A percentile compares a stretch with the other conserved stretches of the same genome.
phyloP scores from a whole-genome alignment of 2,329 filamentous ascomycete genomes.

The Paecilomyces formosus region DNA sequence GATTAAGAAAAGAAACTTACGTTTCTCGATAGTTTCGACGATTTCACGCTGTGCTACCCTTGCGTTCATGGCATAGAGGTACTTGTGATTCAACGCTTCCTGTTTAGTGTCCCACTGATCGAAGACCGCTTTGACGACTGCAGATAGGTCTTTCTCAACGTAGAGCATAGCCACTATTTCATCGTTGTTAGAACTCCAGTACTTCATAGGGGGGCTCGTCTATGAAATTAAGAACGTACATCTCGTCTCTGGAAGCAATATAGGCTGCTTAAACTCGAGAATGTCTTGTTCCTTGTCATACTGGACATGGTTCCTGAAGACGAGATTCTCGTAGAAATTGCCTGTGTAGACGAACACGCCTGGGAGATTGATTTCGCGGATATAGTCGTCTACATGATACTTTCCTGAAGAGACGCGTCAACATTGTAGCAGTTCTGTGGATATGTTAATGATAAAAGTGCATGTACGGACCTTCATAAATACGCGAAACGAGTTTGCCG shows the following conservation, averaged over 20 bases:
- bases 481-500: slow-evolving; percentile 2
- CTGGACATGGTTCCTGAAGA: slow-evolving; percentile 7
- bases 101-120: slow-evolving; percentile 13
- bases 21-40: neutral
- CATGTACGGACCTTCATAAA: slow-evolving; percentile 5
- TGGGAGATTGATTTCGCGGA: slow-evolving; percentile 10
- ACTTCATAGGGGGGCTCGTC: neutral
- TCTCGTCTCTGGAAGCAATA: slow-evolving; percentile 6
- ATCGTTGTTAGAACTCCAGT: neutral
- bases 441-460: neutral
- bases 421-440: neutral
- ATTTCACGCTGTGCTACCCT: neutral
- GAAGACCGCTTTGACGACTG: slow-evolving; percentile 10
- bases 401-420: slow-evolving; percentile 1
- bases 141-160: slow-evolving; percentile 11
- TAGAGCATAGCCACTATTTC: slow-evolving; percentile 10
- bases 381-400: slow-evolving; percentile 12
- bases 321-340: slow-evolving; percentile 12
- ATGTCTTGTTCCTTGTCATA: slow-evolving; percentile 1
- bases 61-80: neutral
- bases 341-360: slow-evolving; percentile 12
- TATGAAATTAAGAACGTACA: slow-evolving; percentile 1
- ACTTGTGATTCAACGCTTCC: slow-evolving; percentile 3
- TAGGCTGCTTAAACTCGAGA: slow-evolving; percentile 9
- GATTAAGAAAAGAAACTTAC: neutral